Evolutionary conservation across 441 rosid genomes (phyloP), one percentile per base, ranked within the genome.

Genomic region (Pelargonium australe): DNA sequence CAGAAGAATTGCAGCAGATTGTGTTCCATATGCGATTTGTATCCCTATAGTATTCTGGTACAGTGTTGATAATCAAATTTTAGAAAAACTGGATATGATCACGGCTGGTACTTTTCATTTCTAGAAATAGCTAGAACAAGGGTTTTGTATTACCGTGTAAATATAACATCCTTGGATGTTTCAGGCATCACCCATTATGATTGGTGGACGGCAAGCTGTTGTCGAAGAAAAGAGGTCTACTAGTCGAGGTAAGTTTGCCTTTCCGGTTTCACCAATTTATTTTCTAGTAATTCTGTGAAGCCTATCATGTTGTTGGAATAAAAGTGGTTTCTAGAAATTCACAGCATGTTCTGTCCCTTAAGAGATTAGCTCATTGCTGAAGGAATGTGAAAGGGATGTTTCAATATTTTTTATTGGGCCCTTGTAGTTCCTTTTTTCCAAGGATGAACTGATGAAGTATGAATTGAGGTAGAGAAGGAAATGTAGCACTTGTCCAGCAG

Each of bases 181-280:
- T n/a, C n/a, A 93, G 98, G 98, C 98, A 69, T 91, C 98, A 43
- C 98, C 98, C 28, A 75, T 94, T 57, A 70, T 73, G 63, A 84
- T 94, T 75, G 77, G 80, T 81, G 96, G 96, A 31, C 85, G 81
- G 37, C 84, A 79, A 63, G 96, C 84, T 49, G 78, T 80, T 64
- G 86, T 94, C 70, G 99, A 94, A 82, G 92, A 86, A 71, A 94
- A 94, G 81, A 88, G 89, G 68, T 94, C 99, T 23, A 89, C 97
- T 9, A 72, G 84, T 64, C 87, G 97, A 86, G 97, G 99, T 75
- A 85, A 88, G 91, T 76, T 72, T 31, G 4, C n/a, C n/a, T n/a
- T n/a, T n/a, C n/a, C n/a, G n/a, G n/a, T n/a, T 25, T 25, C 28
- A 25, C 28, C 28, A 0, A 25, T 25, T 25, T 25, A 25, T 37